phyloP scores from a whole-genome alignment of 2,329 filamentous ascomycete species.

The Xylaria sp. region DNA sequence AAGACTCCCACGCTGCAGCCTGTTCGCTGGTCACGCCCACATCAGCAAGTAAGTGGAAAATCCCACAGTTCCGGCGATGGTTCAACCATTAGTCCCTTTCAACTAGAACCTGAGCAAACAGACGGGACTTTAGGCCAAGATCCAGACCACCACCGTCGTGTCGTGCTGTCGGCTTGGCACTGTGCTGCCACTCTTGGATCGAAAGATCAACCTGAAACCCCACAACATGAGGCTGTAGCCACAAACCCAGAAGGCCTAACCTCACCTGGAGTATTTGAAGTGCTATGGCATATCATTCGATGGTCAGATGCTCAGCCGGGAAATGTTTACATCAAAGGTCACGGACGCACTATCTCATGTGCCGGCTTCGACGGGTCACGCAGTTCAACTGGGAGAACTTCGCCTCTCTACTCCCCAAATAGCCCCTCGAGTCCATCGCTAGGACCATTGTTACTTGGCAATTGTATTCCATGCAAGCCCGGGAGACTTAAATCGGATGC shows the following conservation, averaged over 20 bases:
- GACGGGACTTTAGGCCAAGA: conserved; percentile 30
- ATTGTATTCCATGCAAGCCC: conserved; percentile 32
- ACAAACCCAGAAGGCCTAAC: neutral
- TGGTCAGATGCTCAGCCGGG: conserved; percentile 6
- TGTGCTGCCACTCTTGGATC: neutral
- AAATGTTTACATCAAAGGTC: conserved; percentile 9
- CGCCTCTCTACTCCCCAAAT: conserved; percentile 33
- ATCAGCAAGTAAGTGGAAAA: conserved; percentile 30
- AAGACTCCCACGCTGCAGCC: conserved; percentile 32
- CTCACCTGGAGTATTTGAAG: neutral
- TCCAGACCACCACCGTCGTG: conserved; percentile 28
- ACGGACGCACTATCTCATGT: conserved; percentile 30
- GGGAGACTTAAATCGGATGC: conserved; percentile 34
- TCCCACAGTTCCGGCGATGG: conserved; percentile 37
- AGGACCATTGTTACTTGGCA: conserved; percentile 33
- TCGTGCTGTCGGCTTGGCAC: conserved; percentile 38
- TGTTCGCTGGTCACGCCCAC: conserved; percentile 25
- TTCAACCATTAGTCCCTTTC: conserved; percentile 36
- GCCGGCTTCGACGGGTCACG: conserved; percentile 46
- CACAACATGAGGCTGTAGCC: neutral
- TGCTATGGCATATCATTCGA: conserved; percentile 27
- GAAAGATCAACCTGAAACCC: neutral
- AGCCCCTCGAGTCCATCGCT: conserved; percentile 31
- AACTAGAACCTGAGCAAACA: conserved; percentile 29
- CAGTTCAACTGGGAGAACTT: conserved; percentile 40